Evolutionary conservation across 2,329 filamentous ascomycete genomes (phyloP), one percentile per base, ranked within the genome.

Genomic region (Cytospora schulzeri): DNA sequence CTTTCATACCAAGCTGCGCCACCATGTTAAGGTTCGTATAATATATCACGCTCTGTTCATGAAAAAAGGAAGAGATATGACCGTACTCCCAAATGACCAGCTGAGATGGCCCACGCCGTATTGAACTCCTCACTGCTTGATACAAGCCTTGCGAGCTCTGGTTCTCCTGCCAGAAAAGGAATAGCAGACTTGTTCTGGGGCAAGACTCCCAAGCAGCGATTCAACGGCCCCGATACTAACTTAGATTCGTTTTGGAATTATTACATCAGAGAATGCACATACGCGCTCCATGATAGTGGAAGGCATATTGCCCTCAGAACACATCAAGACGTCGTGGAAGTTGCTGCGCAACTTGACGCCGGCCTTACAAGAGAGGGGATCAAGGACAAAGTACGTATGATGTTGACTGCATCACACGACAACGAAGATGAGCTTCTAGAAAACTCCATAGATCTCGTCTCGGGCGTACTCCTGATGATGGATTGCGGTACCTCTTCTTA

Each of bases 361-460:
- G 52, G 35, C 63, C 26, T 29, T 7, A 15, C 22, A 0, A 53
- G 53, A 19, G n/a, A 8, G 1, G 53, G 53, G 2, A 38, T 65
- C 53, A 65, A 65, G n/a, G 22, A 38, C 14, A 28, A 19, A 3
- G 19, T 64, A 5, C 62, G 51, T 15, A 17, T 5, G 19, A 64
- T 56, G 38, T 45, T 57, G 15, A 57, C 53, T 2, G n/a, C 58
- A 24, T 14, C 45, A 15, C 58, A 62, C 45, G 8, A 15, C 6
- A 62, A 65, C 3, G 45, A 65, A 12, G 58, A 65, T 1, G 53
- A 62, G 9, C 31, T 61, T 1, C 35, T 65, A 8, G 57, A 61
- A 1, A 62, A 54, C 4, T 52, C 63, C 1, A 17, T 62, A 6
- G 33, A 61, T 11, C 17, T 65, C 5, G 63, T 52, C n/a, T 51